Base-by-base conservation (phyloP, 1,284 basidiomycete species). In the Coniophora puteana region DNA sequence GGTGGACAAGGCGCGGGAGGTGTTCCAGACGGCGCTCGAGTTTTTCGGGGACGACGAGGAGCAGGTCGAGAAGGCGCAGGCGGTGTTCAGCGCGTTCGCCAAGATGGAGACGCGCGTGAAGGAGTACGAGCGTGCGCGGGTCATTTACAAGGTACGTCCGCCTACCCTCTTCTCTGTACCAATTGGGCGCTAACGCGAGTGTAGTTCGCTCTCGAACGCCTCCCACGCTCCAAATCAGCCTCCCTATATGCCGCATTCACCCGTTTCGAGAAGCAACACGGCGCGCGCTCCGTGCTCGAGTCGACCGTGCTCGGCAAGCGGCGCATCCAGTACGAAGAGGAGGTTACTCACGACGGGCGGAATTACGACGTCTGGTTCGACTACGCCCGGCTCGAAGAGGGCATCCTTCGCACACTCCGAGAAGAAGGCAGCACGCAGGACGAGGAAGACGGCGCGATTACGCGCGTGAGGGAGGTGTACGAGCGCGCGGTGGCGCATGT, bases 351-450 rank as follows among this genome's bases (percentile, higher is more conserved):
- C 47, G 92, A 96, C 50, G 80, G 88, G 1, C 80, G 84, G 26
- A 96, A 98, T 62, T 99, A 98, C 56, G 95, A 99, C 62, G 88
- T 89, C 1, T 99, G 96, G 96, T 98, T 98, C 60, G 96, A 98
- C 57, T 96, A 96, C 54, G 79, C 92, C 10, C 78, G 93, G 4
- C 64, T 99, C 16, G 95, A 99, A 61, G 96, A 99, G 62, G 89
- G 86, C 29, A 89, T 93, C 0, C 79, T 83, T 52, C 71, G 77
- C 20, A 81, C 90, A 40, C 67, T 89, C 28, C 76, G 72, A 52
- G 85, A 89, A 30, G 91, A 93, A 49, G 90, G 86, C 7, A 74
- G 72, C 4, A 80, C 81, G 0, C 57, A 72, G 8, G 84, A 83
- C 39, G 85, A 88, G 52, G 68, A 81, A 38, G 73, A 83, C 38